Evolutionary conservation across 202 grass and related monocot genomes (phyloP), one percentile per base, ranked within the genome.

Genomic region (Carex arenaria): DNA sequence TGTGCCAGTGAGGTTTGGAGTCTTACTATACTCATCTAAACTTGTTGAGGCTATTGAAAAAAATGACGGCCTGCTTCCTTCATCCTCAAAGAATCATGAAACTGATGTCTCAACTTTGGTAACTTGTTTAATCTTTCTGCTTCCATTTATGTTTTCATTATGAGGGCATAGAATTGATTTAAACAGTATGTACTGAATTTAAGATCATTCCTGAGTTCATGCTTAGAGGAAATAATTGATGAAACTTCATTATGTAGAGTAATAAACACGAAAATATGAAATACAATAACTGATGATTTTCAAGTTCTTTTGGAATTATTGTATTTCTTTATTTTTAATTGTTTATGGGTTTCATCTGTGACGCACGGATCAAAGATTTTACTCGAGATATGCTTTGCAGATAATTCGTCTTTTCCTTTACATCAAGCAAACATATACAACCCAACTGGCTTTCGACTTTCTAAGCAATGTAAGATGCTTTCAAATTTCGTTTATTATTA

Each of bases 391-490:
- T 59, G 20, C 83, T 85, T 75, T 89, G 80, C 93, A 98, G 95
- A 95, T 95, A 85, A 90, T 91, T 78, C 87, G 78, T 14, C 85
- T 95, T 89, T 98, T 98, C 89, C 87, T 98, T 72, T 93, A 98
- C 83, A 91, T 98, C 81, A 90, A 95, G 85, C 89, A 98, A 86
- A 93, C 85, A 75, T 90, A 98, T 81, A 89, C 89, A 69, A 69
- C 86, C 47, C 89, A 98, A 31, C 91, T 98, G 89, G 93, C 93
- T 61, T 98, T 95, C 83, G 83, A 93, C 60, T 98, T 95, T 79
- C 85, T 98, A 74, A 90, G 88, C 89, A 91, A 91, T 90, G 95
- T 98, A 90, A 89, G 95, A 56, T 57, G 2, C 45, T 79, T 60
- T 60, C 52, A 55, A 60, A 72, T 83, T 86, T 53, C 20, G 26